Conservation (phyloP, 768 basidiomycete genomes). For the Neoboletus magnificus region DNA sequence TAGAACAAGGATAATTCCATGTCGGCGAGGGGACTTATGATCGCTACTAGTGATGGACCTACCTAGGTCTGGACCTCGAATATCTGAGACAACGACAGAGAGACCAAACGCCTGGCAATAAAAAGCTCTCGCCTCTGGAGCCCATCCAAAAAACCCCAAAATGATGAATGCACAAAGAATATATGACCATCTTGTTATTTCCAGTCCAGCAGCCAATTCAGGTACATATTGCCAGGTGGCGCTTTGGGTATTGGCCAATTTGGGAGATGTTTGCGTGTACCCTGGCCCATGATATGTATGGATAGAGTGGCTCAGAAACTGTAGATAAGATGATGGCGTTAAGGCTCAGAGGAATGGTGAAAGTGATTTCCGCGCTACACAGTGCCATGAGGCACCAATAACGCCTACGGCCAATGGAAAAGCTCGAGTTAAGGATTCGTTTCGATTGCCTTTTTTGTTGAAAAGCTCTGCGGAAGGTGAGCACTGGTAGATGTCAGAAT, state of each 20-base stretch:
- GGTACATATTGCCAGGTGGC: slow-evolving; percentile 37
- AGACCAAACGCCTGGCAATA: slow-evolving; percentile 31
- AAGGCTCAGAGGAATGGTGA: slow-evolving; percentile 38
- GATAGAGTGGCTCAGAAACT: slow-evolving; percentile 3
- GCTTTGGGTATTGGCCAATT: slow-evolving; percentile 36
- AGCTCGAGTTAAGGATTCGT: slow-evolving; percentile 10
- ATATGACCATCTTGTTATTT: slow-evolving; percentile 41
- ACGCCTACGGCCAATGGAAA: slow-evolving; percentile 38
- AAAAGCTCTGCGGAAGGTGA: slow-evolving; percentile 16
- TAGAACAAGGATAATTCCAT: not conserved
- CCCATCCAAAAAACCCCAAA: slow-evolving; percentile 54
- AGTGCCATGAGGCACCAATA: slow-evolving; percentile 54
- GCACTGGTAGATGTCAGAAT: too few relatives aligned
- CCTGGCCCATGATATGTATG: slow-evolving; percentile 48
- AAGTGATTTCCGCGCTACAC: slow-evolving; percentile 38
- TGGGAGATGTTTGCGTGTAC: slow-evolving; percentile 49
- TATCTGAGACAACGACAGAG: slow-evolving; percentile 17
- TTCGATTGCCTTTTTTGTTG: slow-evolving; percentile 2
- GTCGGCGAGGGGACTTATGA: not conserved
- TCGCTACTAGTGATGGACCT: too few relatives aligned
- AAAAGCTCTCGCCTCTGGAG: slow-evolving; percentile 46
- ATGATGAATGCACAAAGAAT: slow-evolving; percentile 40
- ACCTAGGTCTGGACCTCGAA: too few relatives aligned
- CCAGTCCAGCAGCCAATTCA: slow-evolving; percentile 16
- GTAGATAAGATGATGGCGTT: slow-evolving; percentile 34